Conservation (phyloP, 1,284 basidiomycete genomes). For the Amylostereum chailletii region DNA sequence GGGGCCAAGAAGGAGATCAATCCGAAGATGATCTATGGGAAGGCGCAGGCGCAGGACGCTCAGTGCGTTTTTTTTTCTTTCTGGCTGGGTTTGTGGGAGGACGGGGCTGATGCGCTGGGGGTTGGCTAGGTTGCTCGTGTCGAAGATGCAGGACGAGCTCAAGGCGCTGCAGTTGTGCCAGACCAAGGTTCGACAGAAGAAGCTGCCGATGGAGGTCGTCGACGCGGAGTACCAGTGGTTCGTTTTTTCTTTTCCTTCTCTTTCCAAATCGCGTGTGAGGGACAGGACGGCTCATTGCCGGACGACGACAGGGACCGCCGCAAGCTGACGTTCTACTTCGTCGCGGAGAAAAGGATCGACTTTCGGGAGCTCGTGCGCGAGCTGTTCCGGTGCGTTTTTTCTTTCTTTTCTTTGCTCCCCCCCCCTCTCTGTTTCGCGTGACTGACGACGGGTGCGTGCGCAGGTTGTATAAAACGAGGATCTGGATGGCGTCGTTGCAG, state of each 20-base stretch:
- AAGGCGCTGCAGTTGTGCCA: constrained; percentile 90
- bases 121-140: constrained; percentile 52
- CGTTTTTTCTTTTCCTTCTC: constrained; percentile 17
- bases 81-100: no score
- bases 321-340: constrained; percentile 96
- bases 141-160: constrained; percentile 85
- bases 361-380: constrained; percentile 94
- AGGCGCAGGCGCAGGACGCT: constrained; percentile 79
- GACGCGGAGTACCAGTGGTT: constrained; percentile 98
- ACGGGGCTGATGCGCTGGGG: background rate
- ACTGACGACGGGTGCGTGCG: background rate
- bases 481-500: constrained; percentile 68
- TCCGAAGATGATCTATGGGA: constrained; percentile 95
- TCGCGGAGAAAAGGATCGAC: constrained; percentile 93
- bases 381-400: constrained; percentile 64
- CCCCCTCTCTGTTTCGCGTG: background rate
- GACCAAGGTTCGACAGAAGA: constrained; percentile 85
- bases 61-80: constrained; percentile 45
- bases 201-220: constrained; percentile 95
- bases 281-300: no score
- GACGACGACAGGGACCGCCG: constrained; percentile 71
- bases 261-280: no score
- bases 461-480: constrained; percentile 71
- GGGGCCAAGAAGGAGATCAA: constrained; percentile 79
- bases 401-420: background rate